A percentile compares a stretch with the other conserved stretches of the same genome.
These are phyloP conservation scores for Fragosphaeria purpurea DNA, from an alignment of 2,329 filamentous ascomycete genomes.

Conservation along the genomic window DNA sequence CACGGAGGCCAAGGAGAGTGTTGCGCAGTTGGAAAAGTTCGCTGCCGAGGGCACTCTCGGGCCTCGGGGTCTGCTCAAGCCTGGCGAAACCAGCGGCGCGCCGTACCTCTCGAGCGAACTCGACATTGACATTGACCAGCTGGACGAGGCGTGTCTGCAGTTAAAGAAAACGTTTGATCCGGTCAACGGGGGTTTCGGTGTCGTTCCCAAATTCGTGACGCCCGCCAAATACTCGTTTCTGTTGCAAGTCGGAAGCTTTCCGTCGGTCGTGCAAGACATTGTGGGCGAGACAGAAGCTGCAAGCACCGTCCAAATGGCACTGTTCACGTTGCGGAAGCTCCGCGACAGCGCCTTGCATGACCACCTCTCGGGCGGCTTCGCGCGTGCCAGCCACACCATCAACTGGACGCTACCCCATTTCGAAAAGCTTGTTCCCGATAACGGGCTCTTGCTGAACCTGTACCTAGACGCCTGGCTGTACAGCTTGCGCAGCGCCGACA, in stretches of 20 bases:
- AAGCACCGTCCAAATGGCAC: conserved; percentile 65
- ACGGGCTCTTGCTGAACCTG: conserved; percentile 71
- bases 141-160: conserved; percentile 81
- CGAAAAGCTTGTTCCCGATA: conserved; percentile 94
- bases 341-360: conserved; percentile 44
- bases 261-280: conserved; percentile 67
- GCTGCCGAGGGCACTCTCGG: conserved; percentile 74
- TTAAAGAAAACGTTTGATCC: conserved; percentile 74
- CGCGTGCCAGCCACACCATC: conserved; percentile 75
- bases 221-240: conserved; percentile 78
- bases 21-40: conserved; percentile 73
- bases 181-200: conserved; percentile 68
- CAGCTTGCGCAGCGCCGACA: conserved; percentile 16
- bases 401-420: conserved; percentile 96
- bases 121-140: conserved; percentile 74
- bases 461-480: conserved; percentile 80
- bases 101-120: conserved; percentile 37
- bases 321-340: conserved; percentile 71
- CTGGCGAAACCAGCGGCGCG: conserved; percentile 16
- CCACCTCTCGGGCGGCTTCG: conserved; percentile 47
- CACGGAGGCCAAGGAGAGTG: conserved; percentile 73
- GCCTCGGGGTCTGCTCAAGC: conserved; percentile 22
- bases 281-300: conserved; percentile 77
- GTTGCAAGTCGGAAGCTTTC: conserved; percentile 62
- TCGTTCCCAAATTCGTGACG: conserved; percentile 81